These are phyloP conservation scores for Kurtzmaniella cleridarum DNA, from an alignment of 805 yeast species.

Conservation along the genomic window DNA sequence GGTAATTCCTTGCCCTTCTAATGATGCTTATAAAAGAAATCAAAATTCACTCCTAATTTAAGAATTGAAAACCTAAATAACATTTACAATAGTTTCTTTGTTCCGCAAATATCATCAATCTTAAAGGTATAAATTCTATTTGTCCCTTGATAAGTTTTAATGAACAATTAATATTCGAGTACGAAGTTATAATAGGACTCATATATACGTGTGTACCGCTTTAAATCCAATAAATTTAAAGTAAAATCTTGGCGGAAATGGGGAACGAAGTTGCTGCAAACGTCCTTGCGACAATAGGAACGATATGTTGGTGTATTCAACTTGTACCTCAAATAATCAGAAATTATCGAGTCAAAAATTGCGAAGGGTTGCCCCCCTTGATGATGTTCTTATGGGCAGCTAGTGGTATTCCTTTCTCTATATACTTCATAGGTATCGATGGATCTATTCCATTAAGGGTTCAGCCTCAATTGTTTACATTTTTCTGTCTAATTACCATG, in stretches of 20 bases:
- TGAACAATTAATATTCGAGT: too few species aligned
- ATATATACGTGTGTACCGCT: too few species aligned
- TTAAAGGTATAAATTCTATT: too few species aligned
- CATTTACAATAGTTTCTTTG: too few species aligned
- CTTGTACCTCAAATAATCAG: conserved; percentile 77
- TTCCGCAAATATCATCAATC: too few species aligned
- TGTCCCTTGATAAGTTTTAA: too few species aligned
- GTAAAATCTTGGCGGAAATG: conserved; percentile 14
- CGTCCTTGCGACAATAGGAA: conserved; percentile 81
- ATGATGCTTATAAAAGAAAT: conserved; percentile 9
- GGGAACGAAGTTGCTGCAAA: conserved; percentile 49
- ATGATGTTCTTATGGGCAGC: conserved; percentile 81
- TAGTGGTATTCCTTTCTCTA: conserved; percentile 78
- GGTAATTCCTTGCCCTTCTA: too few species aligned
- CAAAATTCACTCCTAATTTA: background rate
- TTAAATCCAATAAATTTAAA: too few species aligned
- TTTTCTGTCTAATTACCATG: conserved; percentile 66
- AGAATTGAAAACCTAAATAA: background rate
- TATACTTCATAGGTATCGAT: conserved; percentile 70
- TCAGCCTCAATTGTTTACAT: conserved; percentile 82
- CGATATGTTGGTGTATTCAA: conserved; percentile 91
- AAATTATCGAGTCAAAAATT: conserved; percentile 70
- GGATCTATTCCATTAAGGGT: conserved; percentile 74
- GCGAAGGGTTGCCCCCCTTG: conserved; percentile 81
- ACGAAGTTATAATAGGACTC: too few species aligned